These are phyloP conservation scores for Carex parvula DNA, from an alignment of 176 grass and related monocot species.

Conservation along the genomic window DNA sequence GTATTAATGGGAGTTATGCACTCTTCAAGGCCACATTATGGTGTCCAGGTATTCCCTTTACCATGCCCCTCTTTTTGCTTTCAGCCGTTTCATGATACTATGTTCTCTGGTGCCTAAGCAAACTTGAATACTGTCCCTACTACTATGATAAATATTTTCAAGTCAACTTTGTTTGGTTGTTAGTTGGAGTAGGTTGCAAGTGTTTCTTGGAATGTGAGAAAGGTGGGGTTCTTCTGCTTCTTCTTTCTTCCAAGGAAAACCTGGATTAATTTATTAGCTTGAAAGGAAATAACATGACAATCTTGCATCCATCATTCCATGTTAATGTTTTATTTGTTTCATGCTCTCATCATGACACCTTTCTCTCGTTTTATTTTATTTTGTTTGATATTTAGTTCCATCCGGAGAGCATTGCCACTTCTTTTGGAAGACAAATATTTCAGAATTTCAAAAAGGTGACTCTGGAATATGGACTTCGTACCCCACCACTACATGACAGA, in stretches of 20 bases:
- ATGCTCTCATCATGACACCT: neutral
- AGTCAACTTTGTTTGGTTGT: slow-evolving; percentile 13
- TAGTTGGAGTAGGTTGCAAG: neutral
- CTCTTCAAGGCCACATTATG: slow-evolving; percentile 74
- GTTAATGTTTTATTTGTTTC: neutral
- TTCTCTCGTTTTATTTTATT: slow-evolving; percentile 24
- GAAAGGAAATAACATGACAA: neutral
- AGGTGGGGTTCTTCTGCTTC: neutral
- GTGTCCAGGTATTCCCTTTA: slow-evolving; percentile 68
- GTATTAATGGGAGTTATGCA: slow-evolving; percentile 82
- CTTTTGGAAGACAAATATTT: slow-evolving; percentile 85
- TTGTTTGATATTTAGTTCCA: slow-evolving; percentile 63
- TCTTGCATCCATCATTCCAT: neutral
- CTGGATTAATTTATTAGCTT: neutral
- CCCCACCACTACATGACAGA: slow-evolving; percentile 52
- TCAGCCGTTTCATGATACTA: neutral
- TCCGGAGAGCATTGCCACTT: slow-evolving; percentile 92
- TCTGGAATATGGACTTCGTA: slow-evolving; percentile 45
- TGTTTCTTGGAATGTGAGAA: neutral
- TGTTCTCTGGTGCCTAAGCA: neutral
- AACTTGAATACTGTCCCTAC: neutral
- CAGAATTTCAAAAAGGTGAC: slow-evolving; percentile 85
- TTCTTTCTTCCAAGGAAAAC: slow-evolving; percentile 1
- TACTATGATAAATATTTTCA: neutral
- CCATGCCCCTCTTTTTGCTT: neutral